phyloP scores from a whole-genome alignment of 495 filamentous ascomycete genomes.

The Hamigera avellanea region DNA sequence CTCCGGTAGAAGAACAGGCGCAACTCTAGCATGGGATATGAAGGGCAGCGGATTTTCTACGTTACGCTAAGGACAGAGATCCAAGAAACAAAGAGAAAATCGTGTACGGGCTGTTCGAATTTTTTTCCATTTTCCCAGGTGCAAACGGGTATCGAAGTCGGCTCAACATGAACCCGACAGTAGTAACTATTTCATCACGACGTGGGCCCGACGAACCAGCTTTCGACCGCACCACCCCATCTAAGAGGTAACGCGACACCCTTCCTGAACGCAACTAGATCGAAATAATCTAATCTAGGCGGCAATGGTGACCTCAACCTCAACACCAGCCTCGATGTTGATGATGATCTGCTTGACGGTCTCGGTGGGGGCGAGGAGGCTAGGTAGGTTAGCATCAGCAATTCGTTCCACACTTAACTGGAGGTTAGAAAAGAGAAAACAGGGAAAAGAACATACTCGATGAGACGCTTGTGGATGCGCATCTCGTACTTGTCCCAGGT shows the following conservation, averaged over 20 bases:
- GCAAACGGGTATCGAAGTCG: conserved; percentile 22
- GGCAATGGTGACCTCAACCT: conserved; percentile 99
- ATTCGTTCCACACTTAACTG: too few species aligned
- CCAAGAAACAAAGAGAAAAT: background rate
- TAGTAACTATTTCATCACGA: conserved; percentile 7
- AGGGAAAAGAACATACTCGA: conserved; percentile 52
- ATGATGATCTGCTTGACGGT: conserved; percentile 99
- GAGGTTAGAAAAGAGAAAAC: background rate
- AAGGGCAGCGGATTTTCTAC: too few species aligned
- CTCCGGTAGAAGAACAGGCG: too few species aligned
- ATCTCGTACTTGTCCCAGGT: conserved; percentile 99
- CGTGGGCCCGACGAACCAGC: conserved; percentile 10
- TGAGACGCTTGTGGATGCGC: conserved; percentile 98
- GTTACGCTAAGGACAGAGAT: too few species aligned
- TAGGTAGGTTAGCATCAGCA: conserved; percentile 16
- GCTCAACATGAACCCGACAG: conserved; percentile 7
- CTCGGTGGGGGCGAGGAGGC: conserved; percentile 94
- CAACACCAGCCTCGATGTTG: conserved; percentile 99
- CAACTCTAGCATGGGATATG: too few species aligned
- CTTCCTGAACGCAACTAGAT: conserved; percentile 8
- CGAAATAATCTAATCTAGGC: conserved; percentile 57
- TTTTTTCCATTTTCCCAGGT: conserved; percentile 24
- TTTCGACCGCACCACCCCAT: conserved; percentile 8
- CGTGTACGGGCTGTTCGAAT: background rate
- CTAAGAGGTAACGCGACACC: conserved; percentile 7